Conservation (phyloP, 495 filamentous ascomycete genomes). For the Xylaria telfairii region DNA sequence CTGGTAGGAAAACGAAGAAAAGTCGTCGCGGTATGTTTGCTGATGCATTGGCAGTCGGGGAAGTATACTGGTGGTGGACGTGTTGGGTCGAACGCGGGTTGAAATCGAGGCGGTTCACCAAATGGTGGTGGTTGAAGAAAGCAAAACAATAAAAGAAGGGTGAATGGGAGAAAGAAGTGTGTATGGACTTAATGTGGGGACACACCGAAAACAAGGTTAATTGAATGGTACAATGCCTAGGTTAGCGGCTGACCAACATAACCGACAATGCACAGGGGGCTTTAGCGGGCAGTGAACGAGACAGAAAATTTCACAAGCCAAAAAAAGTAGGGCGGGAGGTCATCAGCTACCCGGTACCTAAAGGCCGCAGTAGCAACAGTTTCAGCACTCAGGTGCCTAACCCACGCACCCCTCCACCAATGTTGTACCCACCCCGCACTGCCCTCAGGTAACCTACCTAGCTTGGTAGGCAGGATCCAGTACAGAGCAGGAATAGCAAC, state of each 20-base stretch:
- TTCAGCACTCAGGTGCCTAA: constrained; percentile 20
- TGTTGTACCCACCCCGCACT: neutral
- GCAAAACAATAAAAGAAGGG: constrained; percentile 24
- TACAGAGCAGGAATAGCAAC: too few relatives aligned
- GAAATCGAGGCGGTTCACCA: constrained; percentile 35
- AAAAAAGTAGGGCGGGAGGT: constrained; percentile 5
- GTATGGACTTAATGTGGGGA: neutral
- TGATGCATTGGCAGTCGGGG: constrained; percentile 51
- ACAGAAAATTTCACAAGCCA: constrained; percentile 17
- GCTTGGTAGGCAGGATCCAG: too few relatives aligned
- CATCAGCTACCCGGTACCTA: constrained; percentile 1
- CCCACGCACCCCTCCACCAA: neutral
- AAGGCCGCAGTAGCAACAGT: neutral
- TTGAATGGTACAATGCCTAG: constrained; percentile 2
- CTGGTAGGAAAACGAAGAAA: constrained; percentile 53
- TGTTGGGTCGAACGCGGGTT: constrained; percentile 21
- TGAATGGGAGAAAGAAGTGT: constrained; percentile 15
- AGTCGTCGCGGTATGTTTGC: constrained; percentile 47
- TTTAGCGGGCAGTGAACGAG: neutral
- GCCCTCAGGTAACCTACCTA: too few relatives aligned
- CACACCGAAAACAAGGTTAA: neutral
- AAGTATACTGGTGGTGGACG: constrained; percentile 23
- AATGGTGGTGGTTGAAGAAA: constrained; percentile 33
- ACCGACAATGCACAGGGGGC: neutral
- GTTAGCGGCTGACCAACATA: neutral